Base-by-base conservation (phyloP, 306 rosid species). In the Vicia sativa region DNA sequence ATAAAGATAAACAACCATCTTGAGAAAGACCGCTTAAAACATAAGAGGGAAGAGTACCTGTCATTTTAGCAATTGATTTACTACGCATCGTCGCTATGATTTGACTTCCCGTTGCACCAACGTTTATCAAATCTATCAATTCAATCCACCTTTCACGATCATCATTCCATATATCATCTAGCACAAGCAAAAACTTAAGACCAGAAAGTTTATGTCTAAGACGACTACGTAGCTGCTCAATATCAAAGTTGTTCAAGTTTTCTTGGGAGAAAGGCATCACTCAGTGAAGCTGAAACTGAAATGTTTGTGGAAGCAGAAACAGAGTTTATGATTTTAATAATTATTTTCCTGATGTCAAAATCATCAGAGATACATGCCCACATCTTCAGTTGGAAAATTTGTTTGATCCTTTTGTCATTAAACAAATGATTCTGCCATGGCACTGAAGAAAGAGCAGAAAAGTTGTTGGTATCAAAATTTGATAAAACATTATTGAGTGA, bases 121-220 rank as follows among this genome's bases (percentile, higher is more conserved):
- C 19, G 11, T 62, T 23, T 0, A 62, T 11, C 15, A 62, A 11
- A 39, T 54, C 18, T 54, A 10, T 25, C 38, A 54, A 26, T 38
- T 43, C 48, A 12, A 7, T 16, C 54, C 54, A 48, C 19, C 16
- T 48, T 3, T 11, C 54, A 46, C 54, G 43, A 31, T 57, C 43
- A 57, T 31, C 23, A 7, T 57, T 57, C 63, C 63, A 57, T 14
- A 57, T 14, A 2, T 57, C 43, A 29, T 57, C 63, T 14, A 57
- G 21, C 6, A 57, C 25, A 7, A 57, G 42, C 18, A 57, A 25
- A 29, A 57, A 57, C 43, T 13, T 57, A 3, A 7, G 41, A 29
- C 39, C 62, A 6, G 2, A 28, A 28, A 56, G 62, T 7, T 56
- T 56, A 13, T 6, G 12, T 31, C 42, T 57, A 4, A 57, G 42